These are phyloP conservation scores for Neurospora sp. DNA, from an alignment of 495 filamentous ascomycete species.

Conservation along the genomic window DNA sequence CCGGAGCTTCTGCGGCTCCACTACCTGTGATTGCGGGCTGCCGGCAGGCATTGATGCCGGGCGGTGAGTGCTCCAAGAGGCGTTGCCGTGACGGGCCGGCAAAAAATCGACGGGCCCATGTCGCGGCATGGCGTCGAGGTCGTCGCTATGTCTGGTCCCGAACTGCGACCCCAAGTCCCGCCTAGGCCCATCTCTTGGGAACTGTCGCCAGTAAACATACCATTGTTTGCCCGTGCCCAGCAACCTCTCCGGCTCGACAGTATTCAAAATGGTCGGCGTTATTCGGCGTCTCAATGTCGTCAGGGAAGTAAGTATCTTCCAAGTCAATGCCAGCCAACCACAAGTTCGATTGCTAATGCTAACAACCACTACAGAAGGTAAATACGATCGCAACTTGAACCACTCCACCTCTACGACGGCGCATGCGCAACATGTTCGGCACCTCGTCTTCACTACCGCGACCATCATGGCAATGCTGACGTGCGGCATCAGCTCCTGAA, in stretches of 20 bases:
- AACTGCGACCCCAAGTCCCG: neutral
- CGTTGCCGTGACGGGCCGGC: neutral
- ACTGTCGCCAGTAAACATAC: neutral
- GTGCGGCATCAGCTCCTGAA: conserved; percentile 49
- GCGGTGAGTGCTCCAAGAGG: neutral
- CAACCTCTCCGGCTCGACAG: conserved; percentile 3
- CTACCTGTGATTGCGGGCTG: neutral
- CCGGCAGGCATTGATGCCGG: neutral
- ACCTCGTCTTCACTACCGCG: neutral
- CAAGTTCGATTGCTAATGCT: neutral
- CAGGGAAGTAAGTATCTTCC: conserved; percentile 53
- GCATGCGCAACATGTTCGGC: neutral
- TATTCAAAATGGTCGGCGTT: conserved; percentile 64
- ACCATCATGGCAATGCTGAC: neutral
- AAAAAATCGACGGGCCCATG: neutral
- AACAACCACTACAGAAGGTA: conserved; percentile 28
- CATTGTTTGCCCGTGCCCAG: neutral
- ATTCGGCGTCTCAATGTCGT: conserved; percentile 70
- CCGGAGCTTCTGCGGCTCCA: neutral
- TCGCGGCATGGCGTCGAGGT: neutral
- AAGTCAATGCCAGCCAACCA: neutral
- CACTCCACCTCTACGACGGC: conserved; percentile 6
- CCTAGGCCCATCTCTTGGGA: neutral
- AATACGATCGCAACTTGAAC: conserved; percentile 1
- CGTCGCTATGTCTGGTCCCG: neutral